Evolutionary conservation across 202 grass and related monocot genomes (phyloP), one percentile per base, ranked within the genome.

Genomic region (Elaeis oleifera): DNA sequence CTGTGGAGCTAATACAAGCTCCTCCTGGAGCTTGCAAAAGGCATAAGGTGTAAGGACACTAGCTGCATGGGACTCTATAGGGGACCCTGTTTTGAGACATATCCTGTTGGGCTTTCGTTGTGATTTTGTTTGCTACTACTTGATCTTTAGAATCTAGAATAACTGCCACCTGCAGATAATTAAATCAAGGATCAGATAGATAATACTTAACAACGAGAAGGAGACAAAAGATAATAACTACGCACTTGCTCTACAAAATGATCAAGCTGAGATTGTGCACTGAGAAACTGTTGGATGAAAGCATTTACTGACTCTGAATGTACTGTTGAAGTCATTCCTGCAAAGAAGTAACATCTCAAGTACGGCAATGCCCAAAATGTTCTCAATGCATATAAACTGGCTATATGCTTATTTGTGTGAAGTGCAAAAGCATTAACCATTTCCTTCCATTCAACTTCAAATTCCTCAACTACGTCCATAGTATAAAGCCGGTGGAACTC

Each of bases 221-320:
- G 36, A 44, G 13, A 14, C 9, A 13, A 44, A 56, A 56, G 21
- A 56, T 56, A 22, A 56, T 18, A 18, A 56, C 17, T 14, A 56
- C 53, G 6, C 53, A 56, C 53, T 56, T 22, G 53, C 53, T 56
- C 53, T 22, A 56, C 53, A 56, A 56, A 56, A 56, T 56, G 53
- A 23, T 56, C 18, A 9, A 56, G 53, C 18, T 56, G 19, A 56
- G 53, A 56, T 56, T 56, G 53, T 20, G 53, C 53, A 56, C 53
- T 23, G 8, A 56, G 53, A 22, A 23, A 18, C 53, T 56, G 9
- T 23, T 23, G 53, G 53, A 56, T 23, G 53, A 56, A 22, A 56
- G 53, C 2, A 44, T 44, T 44, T 44, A 44, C 11, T 44, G 36
- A 44, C 36, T 44, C 36, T 3, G 36, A 13, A 44, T 44, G 11